A percentile compares a stretch with the other conserved stretches of the same genome.
These are phyloP conservation scores for Endoconidiophora laricicola DNA, from an alignment of 2,329 filamentous ascomycete genomes.

Conservation along the genomic window DNA sequence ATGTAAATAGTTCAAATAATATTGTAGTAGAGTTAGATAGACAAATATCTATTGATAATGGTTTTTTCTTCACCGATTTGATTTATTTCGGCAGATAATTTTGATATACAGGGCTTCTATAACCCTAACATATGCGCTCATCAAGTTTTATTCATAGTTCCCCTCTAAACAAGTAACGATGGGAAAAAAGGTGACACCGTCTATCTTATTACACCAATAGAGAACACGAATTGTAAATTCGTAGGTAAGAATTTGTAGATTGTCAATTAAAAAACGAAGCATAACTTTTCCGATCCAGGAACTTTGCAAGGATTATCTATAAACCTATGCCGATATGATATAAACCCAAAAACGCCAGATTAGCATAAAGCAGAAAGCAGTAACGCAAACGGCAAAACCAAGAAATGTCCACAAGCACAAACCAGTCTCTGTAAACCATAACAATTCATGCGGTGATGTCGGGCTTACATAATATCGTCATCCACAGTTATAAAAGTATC, in stretches of 20 bases:
- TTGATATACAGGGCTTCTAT: too few species aligned
- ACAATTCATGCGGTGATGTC: neutral
- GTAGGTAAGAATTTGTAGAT: neutral
- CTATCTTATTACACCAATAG: neutral
- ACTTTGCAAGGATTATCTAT: neutral
- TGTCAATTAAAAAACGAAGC: neutral
- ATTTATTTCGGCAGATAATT: too few species aligned
- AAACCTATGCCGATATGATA: neutral
- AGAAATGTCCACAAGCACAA: neutral
- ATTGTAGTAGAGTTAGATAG: too few species aligned
- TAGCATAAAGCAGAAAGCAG: constrained; percentile 4
- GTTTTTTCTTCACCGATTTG: too few species aligned
- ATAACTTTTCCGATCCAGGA: neutral
- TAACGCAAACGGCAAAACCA: neutral
- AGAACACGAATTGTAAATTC: neutral
- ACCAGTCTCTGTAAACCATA: constrained; percentile 1
- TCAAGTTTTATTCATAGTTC: too few species aligned
- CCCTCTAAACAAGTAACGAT: too few species aligned
- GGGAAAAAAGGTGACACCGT: too few species aligned
- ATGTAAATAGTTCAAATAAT: too few species aligned
- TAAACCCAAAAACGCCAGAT: constrained; percentile 6
- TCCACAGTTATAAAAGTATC: neutral
- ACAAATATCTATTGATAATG: too few species aligned
- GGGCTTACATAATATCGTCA: constrained; percentile 7
- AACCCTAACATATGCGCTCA: too few species aligned